Evolutionary conservation across 1,284 basidiomycete genomes (phyloP).

Genomic region (Heliocybe sulcata): DNA sequence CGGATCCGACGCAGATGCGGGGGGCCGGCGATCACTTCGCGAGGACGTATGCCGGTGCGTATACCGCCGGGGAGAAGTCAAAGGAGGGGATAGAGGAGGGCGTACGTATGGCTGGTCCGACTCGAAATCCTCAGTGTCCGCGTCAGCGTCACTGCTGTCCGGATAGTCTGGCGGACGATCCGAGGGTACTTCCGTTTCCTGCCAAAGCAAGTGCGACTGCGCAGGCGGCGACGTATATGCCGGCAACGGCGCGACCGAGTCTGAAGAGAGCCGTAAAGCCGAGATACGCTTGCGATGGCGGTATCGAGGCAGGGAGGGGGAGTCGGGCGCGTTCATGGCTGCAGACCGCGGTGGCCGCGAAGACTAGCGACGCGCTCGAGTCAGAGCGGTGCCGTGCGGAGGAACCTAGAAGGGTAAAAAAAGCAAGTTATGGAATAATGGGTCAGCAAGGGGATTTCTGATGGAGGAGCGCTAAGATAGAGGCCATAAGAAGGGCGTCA

Average conservation of each 20-base stretch:
- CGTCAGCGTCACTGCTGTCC: slow-evolving; percentile 70
- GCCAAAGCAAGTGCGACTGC: slow-evolving; percentile 15
- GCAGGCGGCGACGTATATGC: slow-evolving; percentile 46
- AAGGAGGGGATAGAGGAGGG: slow-evolving; percentile 10
- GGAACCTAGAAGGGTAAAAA: background rate
- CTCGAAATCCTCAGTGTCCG: slow-evolving; percentile 47
- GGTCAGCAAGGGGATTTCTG: background rate
- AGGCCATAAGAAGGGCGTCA: background rate
- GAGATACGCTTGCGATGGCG: slow-evolving; percentile 43
- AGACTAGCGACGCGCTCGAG: background rate
- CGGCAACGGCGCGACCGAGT: slow-evolving; percentile 60
- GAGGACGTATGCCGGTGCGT: slow-evolving; percentile 12
- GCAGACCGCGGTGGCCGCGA: background rate
- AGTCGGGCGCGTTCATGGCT: slow-evolving; percentile 6
- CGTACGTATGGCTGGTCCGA: slow-evolving; percentile 15
- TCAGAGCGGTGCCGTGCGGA: background rate
- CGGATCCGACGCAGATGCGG: slow-evolving; percentile 23
- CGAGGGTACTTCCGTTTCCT: slow-evolving; percentile 23
- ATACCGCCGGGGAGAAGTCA: slow-evolving; percentile 10
- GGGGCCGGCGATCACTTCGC: slow-evolving; percentile 8
- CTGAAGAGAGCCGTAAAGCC: slow-evolving; percentile 53
- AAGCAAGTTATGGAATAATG: background rate
- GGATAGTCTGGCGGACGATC: slow-evolving; percentile 70
- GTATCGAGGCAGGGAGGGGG: slow-evolving; percentile 17
- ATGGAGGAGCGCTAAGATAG: background rate